Evolutionary conservation across 2,329 filamentous ascomycete genomes (phyloP), one percentile per base, ranked within the genome.

Genomic region (Colletotrichum orchidophilum): DNA sequence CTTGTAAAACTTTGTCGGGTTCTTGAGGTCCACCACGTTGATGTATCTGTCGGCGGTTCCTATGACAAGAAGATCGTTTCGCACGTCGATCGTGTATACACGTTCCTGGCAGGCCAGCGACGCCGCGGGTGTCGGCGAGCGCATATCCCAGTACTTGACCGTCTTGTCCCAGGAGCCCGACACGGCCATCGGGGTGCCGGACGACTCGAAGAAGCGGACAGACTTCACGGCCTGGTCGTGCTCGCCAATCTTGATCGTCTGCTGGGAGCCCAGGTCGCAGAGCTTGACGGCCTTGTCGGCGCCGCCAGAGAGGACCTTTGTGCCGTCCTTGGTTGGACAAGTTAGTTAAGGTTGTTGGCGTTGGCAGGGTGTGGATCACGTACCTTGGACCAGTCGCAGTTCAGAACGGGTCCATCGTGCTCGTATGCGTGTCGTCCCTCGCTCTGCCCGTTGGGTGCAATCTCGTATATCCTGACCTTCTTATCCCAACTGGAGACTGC

Each of bases 401-500:
- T 93, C 72, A 99, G 84, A 3, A 97, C 95, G 3, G 95, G 94
- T 54, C 88, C 94, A 75, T 94, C 92, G 82, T 97, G 94, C 75
- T 97, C 93, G 79, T 96, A 97, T 70, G 92, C 85, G 73, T 94
- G 94, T 78, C 95, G 96, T 60, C 94, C 95, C 80, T 94, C 90
- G 78, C 93, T 96, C 79, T 93, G 89, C 53, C 95, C 94, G 75
- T 90, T 90, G 67, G 83, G 84, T 74, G 92, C 90, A 79, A 98
- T 94, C 82, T 98, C 94, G 84, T 98, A 99, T 80, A 99, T 96
- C 78, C 95, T 93, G 74, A 98, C 94, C 81, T 97, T 97, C 86
- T 97, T 97, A 83, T 99, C 96, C 96, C 96, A 99, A 77, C 94
- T 97, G 58, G 94, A 87, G 42, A 98, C 94, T 27, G 96, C 95